Percentiles rank a stretch among this genome's conserved stretches.
These are phyloP conservation scores for Alternaria ethzedia DNA, from an alignment of 2,329 filamentous ascomycete species.

Conservation along the genomic window DNA sequence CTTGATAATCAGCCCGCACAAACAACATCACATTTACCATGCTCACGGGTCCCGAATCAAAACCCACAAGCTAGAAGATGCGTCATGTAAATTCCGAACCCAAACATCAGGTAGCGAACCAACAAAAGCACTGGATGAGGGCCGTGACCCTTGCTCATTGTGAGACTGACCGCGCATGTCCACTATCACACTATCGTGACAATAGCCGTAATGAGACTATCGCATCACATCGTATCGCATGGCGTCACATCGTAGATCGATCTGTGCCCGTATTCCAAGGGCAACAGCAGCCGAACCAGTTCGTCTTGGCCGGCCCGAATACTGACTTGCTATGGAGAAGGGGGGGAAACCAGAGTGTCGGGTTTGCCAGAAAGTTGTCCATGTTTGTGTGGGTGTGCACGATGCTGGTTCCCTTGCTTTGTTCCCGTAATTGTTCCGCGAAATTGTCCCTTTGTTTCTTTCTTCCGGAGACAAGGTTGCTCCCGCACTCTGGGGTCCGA, in stretches of 20 bases:
- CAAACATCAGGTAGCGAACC: not conserved
- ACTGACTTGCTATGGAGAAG: not conserved
- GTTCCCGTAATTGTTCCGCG: not conserved
- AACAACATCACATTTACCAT: not conserved
- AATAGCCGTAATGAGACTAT: not conserved
- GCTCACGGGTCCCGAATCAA: not conserved
- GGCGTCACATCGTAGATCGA: not conserved
- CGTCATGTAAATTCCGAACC: not conserved
- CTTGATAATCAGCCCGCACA: not conserved
- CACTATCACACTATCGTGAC: not conserved
- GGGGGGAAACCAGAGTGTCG: not conserved
- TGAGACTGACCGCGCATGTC: not conserved
- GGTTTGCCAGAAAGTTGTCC: not conserved
- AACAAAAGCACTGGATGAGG: not conserved
- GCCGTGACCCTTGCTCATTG: not conserved
- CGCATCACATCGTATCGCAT: not conserved
- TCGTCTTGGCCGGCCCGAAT: not conserved
- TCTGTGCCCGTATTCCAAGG: not conserved
- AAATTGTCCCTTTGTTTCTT: not conserved
- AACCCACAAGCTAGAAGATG: not conserved
- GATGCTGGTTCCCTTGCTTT: not conserved
- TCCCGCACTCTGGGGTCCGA: not conserved
- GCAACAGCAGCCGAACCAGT: not conserved
- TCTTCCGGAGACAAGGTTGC: not conserved
- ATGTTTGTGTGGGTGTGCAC: not conserved